Evolutionary conservation across 805 yeast genomes (phyloP), one percentile per base, ranked within the genome.

Genomic region (Barnettozyma californica): DNA sequence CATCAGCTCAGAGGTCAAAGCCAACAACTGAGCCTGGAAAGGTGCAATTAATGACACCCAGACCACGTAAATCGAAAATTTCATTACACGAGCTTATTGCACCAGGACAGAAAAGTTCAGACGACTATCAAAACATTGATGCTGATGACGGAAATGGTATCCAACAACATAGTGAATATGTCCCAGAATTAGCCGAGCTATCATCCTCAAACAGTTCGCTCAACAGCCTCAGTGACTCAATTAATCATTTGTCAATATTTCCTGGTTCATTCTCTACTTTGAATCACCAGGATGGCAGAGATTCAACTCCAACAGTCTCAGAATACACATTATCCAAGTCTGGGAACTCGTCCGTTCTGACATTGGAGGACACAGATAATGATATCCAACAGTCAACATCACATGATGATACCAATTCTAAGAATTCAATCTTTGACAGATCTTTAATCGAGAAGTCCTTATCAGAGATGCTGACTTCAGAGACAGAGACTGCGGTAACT

Each of bases 151-250:
- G 65, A 1, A 53, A 19, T 20, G 25, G 31, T 21, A 5, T 9
- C 35, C 29, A 36, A 16, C 16, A 14, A 25, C 27, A 25, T 35
- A 41, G 34, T 7, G 46, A 51, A 13, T 18, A 33, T 13, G 58
- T 60, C 6, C 64, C 65, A 9, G 65, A 59, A 4, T 38, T 61
- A 14, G 53, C 53, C 10, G 57, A 51, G 34, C 20, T 60, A 2
- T 61, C 64, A 18, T 61, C 65, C 9, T 59, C 53, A 33, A 60
- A 57, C 46, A 58, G 62, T 10, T 60, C 64, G 3, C 46, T 54
- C 6, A 54, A 52, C 27, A 51, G 57, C 27, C 50, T 61, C 9
- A 37, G 37, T 31, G 58, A 56, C n/a, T 41, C 27, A 4, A 36
- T 46, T 11, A 41, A 43, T 14, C 34, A 44, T 11, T 31, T 48